phyloP scores from a whole-genome alignment of 2,329 filamentous ascomycete species.

The Fusarium caatingaense region DNA sequence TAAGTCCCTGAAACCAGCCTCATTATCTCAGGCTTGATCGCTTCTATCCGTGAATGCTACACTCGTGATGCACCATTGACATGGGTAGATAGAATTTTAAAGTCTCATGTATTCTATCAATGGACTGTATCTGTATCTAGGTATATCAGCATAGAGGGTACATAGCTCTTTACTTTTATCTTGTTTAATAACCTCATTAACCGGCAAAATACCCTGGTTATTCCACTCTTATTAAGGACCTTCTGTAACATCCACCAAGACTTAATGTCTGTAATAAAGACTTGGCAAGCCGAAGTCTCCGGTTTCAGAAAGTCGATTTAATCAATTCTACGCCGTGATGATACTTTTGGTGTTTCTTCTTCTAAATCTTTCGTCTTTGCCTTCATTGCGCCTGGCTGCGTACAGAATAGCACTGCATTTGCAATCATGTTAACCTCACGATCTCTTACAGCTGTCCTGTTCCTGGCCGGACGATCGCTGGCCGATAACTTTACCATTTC shows the following conservation, averaged over 20 bases:
- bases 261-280: slow-evolving; percentile 11
- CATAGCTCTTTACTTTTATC: background rate
- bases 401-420: background rate
- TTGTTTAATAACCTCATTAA: slow-evolving; percentile 3
- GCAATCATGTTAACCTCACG: slow-evolving; percentile 22
- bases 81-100: background rate
- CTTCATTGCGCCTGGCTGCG: background rate
- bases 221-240: slow-evolving; percentile 35
- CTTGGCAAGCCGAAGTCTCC: slow-evolving; percentile 20
- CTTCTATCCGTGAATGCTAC: background rate
- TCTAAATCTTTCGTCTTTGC: background rate
- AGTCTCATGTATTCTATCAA: background rate
- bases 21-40: background rate
- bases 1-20: background rate
- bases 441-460: slow-evolving; percentile 23
- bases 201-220: slow-evolving; percentile 35
- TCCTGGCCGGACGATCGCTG: slow-evolving; percentile 41
- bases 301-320: slow-evolving; percentile 33
- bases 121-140: background rate
- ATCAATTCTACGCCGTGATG: slow-evolving; percentile 2
- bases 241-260: slow-evolving; percentile 27
- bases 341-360: slow-evolving; percentile 1
- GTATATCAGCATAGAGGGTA: background rate
- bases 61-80: background rate
- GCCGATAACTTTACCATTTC: slow-evolving; percentile 66